Evolutionary conservation across 208 protist genomes (phyloP), one percentile per base, ranked within the genome.

Genomic region (Histomonas meleagridis): DNA sequence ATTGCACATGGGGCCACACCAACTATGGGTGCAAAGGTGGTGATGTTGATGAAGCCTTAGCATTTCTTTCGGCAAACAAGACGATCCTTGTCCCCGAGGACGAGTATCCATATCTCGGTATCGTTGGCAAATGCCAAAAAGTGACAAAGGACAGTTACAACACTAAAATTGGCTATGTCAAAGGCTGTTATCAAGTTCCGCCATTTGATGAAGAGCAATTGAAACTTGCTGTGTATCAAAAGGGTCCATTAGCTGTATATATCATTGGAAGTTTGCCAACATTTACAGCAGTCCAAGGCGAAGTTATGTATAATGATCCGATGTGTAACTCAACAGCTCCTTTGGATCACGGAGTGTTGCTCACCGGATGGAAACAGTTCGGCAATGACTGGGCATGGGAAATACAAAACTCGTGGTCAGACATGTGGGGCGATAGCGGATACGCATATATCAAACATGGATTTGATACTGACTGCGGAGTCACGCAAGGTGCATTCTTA

Each of bases 381-480:
- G 28, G 49, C 18, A 40, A 40, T 49, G 70, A 46, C 40, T 46
- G n/a, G 3, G n/a, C 26, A 23, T 79, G 40, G n/a, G 70, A 79
- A 79, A 79, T 79, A 7, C n/a, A 46, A 35, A 79, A 79, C 70
- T 79, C 70, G n/a, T 79, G 70, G 70, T 79, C 70, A 51, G 40
- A 23, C n/a, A 46, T 49, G 14, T 79, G 70, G 70, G 70, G 70
- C 46, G 70, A 79, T 23, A 35, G 49, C n/a, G 70, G 70, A 23
- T 79, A 46, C 40, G 70, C 40, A 32, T 79, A 79, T 40, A 46
- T 79, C 40, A 46, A n/a, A n/a, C n/a, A n/a, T n/a, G n/a, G n/a
- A 32, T 48, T 35, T 40, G 70, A 79, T 7, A 79, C 46, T 23
- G 70, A 79, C 70, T 79, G 70, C 49, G 70, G 70, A 18, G 70